A percentile compares a stretch with the other conserved stretches of the same genome.
Conservation (phyloP, 2,329 filamentous ascomycete species). For the Epichloe aotearoae region DNA sequence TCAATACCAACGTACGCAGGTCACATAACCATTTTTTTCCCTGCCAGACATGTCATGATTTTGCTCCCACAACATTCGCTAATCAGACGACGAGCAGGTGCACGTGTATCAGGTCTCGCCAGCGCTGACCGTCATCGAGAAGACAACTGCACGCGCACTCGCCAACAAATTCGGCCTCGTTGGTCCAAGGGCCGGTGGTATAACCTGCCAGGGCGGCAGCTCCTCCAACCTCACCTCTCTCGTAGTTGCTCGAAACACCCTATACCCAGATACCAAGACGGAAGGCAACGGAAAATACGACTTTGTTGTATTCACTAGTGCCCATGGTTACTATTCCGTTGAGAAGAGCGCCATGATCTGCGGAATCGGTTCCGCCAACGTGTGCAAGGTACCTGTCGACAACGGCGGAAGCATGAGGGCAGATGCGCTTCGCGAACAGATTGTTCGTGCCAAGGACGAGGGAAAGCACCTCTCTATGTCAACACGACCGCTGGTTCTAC, state of each 20-base stretch:
- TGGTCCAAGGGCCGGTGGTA: slow-evolving; percentile 57
- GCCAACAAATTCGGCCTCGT: slow-evolving; percentile 66
- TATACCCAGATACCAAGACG: slow-evolving; percentile 67
- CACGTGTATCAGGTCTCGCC: slow-evolving; percentile 94
- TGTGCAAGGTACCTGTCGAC: slow-evolving; percentile 66
- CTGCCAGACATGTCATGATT: neutral
- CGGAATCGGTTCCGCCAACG: slow-evolving; percentile 64
- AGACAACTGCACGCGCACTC: slow-evolving; percentile 59
- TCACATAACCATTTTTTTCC: neutral
- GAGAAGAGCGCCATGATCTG: slow-evolving; percentile 90
- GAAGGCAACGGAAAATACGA: slow-evolving; percentile 50
- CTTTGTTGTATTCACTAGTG: slow-evolving; percentile 79
- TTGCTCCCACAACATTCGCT: neutral
- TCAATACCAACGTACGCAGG: slow-evolving; percentile 74
- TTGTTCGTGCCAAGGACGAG: slow-evolving; percentile 46
- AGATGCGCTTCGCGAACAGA: slow-evolving; percentile 45
- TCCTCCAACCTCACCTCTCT: slow-evolving; percentile 78
- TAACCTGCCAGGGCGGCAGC: slow-evolving; percentile 70
- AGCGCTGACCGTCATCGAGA: slow-evolving; percentile 76
- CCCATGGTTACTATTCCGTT: slow-evolving; percentile 85
- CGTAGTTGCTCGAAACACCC: slow-evolving; percentile 72
- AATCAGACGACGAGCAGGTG: slow-evolving; percentile 29
- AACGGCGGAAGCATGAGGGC: slow-evolving; percentile 57
- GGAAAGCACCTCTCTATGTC: slow-evolving; percentile 82
- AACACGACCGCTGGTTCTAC: slow-evolving; percentile 94